Percentiles rank a stretch among this genome's conserved stretches.
Conservation (phyloP, 176 grass and related monocot species). For the Carex pumila region DNA sequence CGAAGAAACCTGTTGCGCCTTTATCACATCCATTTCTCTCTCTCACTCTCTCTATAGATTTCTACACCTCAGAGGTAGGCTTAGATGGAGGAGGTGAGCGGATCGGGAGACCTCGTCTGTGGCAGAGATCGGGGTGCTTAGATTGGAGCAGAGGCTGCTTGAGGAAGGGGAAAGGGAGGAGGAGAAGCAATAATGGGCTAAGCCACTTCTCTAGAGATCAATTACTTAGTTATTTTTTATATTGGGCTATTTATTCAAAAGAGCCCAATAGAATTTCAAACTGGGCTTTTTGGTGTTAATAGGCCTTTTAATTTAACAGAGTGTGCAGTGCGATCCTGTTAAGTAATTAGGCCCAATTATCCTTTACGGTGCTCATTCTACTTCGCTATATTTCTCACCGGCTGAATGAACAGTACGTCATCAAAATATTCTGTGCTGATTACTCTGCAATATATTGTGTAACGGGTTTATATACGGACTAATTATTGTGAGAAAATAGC, state of each 20-base stretch:
- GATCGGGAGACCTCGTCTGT: not conserved
- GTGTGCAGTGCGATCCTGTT: too few species aligned
- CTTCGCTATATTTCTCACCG: too few species aligned
- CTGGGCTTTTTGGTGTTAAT: not conserved
- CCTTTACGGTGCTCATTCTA: too few species aligned
- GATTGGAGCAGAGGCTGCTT: not conserved
- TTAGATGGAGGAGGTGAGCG: not conserved
- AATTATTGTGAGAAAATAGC: too few species aligned
- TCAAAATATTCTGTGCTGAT: too few species aligned
- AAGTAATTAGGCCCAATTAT: too few species aligned
- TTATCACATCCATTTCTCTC: constrained; percentile 78
- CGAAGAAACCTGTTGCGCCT: constrained; percentile 76
- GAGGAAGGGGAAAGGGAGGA: constrained; percentile 3
- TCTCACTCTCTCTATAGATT: not conserved
- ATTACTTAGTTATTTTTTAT: not conserved
- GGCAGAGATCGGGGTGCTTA: not conserved
- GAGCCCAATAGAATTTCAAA: not conserved
- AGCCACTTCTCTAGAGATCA: not conserved
- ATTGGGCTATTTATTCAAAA: not conserved
- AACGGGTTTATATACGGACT: too few species aligned
- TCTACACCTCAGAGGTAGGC: not conserved
- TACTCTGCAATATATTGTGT: too few species aligned
- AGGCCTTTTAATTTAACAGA: too few species aligned
- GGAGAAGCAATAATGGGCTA: not conserved
- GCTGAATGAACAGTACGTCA: too few species aligned